Base-by-base conservation (phyloP, 208 protist species). In the Leishmania gerbilli region DNA sequence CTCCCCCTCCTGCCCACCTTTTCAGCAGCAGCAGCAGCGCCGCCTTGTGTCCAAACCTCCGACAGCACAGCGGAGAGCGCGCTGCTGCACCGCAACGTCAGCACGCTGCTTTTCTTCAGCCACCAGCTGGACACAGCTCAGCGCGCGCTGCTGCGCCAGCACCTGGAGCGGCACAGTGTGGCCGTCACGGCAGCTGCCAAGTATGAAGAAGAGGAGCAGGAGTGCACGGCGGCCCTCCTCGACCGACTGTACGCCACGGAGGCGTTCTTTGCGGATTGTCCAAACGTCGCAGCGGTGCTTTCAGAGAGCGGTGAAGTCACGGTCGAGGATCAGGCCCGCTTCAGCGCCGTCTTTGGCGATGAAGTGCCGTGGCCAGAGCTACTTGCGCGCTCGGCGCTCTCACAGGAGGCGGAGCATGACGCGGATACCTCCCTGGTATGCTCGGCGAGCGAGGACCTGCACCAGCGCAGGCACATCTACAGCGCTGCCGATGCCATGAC, bases 401-500 rank as follows among this genome's bases (percentile, higher is more conserved):
- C 27, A 64, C 51, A 71, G 19, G 40, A 74, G 51, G 69, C 67
- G 40, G 67, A 37, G 27, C 69, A 55, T 53, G 69, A 74, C 45
- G 40, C 69, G 27, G 42, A 74, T 51, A 27, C 69, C 24, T 13
- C 7, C 69, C 3, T 74, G 69, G 40, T 27, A 45, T 45, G 8
- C 69, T 51, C 74, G 1, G 56, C 74, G 40, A 65, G 37, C 34
- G 24, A 47, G 24, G 17, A 56, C 3, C 7, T n/a, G 74, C n/a
- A 42, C 17, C 68, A 31, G 34, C 76, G 21, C 51, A 34, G 34
- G 71, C 49, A 2, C 71, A 65, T 85, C 53, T 81, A 85, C 78
- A 86, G 82, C 37, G 82, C 82, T 51, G 71, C 78, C 2, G 82
- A 86, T 77, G 82, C 82, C 62, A 79, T 86, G 78, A 62, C 53